Evolutionary conservation across 2,329 filamentous ascomycete genomes (phyloP).

Genomic region (Tolypocladium capitatum): DNA sequence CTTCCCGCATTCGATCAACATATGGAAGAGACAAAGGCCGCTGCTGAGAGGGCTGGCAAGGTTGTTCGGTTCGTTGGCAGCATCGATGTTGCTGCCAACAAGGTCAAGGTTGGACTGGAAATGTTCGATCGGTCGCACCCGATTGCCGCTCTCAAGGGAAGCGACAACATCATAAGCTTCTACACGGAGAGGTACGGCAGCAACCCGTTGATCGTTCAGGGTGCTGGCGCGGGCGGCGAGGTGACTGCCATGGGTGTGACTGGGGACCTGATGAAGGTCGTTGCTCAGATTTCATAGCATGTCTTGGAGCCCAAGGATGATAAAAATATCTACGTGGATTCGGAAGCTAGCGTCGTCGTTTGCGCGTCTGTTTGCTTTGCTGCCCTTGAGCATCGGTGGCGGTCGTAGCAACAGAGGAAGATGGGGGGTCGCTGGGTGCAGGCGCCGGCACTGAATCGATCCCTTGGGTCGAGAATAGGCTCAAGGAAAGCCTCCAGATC

Average conservation of each 20-base stretch:
- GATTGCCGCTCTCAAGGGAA: slow-evolving; percentile 89
- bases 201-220: slow-evolving; percentile 89
- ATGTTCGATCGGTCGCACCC: slow-evolving; percentile 79
- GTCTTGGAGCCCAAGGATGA: slow-evolving; percentile 6
- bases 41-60: slow-evolving; percentile 77
- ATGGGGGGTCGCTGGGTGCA: neutral
- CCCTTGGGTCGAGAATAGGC: slow-evolving; percentile 3
- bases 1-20: slow-evolving; percentile 73
- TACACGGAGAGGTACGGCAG: slow-evolving; percentile 89
- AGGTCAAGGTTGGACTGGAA: slow-evolving; percentile 85
- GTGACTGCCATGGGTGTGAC: slow-evolving; percentile 97
- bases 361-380: slow-evolving; percentile 2
- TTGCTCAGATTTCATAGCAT: slow-evolving; percentile 50
- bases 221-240: slow-evolving; percentile 83
- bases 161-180: slow-evolving; percentile 98
- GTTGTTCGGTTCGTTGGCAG: slow-evolving; percentile 90
- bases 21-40: slow-evolving; percentile 80
- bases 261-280: slow-evolving; percentile 80
- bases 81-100: slow-evolving; percentile 68
- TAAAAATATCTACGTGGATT: slow-evolving; percentile 5
- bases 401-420: neutral
- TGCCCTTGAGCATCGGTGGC: neutral
- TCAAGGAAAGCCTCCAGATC: slow-evolving; percentile 32
- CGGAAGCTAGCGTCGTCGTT: neutral
- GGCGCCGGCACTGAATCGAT: neutral